Conservation (phyloP, 2,329 filamentous ascomycete genomes). For the Diaporthe velutina region DNA sequence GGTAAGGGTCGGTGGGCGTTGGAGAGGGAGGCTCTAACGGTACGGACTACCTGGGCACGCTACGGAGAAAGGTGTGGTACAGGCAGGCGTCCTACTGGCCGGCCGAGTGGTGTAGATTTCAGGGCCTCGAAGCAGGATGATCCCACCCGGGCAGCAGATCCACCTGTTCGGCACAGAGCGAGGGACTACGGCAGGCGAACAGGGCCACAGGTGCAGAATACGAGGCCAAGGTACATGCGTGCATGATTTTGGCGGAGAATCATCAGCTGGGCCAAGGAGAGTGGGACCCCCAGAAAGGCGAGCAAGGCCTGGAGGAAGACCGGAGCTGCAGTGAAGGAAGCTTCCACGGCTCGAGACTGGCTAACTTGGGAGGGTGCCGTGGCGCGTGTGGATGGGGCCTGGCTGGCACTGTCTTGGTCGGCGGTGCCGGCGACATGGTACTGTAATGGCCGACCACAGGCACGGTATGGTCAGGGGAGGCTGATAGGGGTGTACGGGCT, state of each 20-base stretch:
- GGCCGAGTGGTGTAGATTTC: constrained; percentile 25
- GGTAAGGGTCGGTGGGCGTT: background rate
- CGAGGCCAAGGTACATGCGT: constrained; percentile 18
- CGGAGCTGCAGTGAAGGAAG: constrained; percentile 5
- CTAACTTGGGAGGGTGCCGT: constrained; percentile 16
- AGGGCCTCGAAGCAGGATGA: constrained; percentile 28
- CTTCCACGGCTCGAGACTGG: background rate
- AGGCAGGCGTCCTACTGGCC: constrained; percentile 5
- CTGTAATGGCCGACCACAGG: background rate
- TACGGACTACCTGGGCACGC: background rate
- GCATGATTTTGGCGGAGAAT: constrained; percentile 33
- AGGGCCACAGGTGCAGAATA: constrained; percentile 35
- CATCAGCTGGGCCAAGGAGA: constrained; percentile 7
- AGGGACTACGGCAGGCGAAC: constrained; percentile 30
- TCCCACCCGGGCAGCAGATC: constrained; percentile 16
- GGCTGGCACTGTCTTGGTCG: constrained; percentile 6
- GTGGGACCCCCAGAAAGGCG: background rate
- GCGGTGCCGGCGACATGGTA: background rate
- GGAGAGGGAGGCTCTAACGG: constrained; percentile 6
- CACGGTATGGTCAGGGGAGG: constrained; percentile 25
- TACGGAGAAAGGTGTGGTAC: constrained; percentile 12
- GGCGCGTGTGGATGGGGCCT: background rate
- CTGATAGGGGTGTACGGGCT: constrained; percentile 15
- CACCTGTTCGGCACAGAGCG: constrained; percentile 27
- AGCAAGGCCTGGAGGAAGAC: constrained; percentile 16